These are phyloP conservation scores for Cladosporium sp. DNA, from an alignment of 2,329 filamentous ascomycete genomes.

Conservation along the genomic window DNA sequence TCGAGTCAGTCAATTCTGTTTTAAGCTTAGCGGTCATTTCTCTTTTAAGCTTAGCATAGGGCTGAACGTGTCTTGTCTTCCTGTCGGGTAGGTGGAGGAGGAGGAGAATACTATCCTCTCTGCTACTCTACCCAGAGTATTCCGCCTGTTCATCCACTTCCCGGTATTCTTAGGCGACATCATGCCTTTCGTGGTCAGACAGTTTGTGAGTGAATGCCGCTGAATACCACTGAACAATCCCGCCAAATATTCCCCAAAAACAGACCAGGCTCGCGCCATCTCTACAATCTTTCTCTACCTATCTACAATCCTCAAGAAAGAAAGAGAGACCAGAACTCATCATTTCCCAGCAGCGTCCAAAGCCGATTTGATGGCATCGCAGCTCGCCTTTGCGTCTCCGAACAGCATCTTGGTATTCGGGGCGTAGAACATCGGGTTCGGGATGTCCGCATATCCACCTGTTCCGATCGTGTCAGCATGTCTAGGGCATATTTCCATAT, in stretches of 20 bases:
- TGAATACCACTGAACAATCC: no score
- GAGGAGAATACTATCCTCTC: neutral
- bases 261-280: conserved; percentile 1
- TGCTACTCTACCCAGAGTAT: neutral
- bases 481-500: neutral
- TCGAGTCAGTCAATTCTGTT: no score
- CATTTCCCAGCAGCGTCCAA: conserved; percentile 19
- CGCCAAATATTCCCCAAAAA: no score
- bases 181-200: no score
- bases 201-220: no score
- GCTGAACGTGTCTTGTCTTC: neutral
- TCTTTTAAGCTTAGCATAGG: no score
- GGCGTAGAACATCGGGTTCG: conserved; percentile 93
- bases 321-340: neutral
- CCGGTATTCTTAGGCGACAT: no score
- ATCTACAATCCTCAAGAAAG: neutral
- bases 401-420: conserved; percentile 86
- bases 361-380: conserved; percentile 31
- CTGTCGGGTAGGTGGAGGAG: conserved; percentile 5
- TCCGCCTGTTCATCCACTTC: conserved; percentile 10
- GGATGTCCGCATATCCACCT: conserved; percentile 61
- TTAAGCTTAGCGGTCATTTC: no score
- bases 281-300: conserved; percentile 4
- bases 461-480: conserved; percentile 28
- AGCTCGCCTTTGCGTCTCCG: conserved; percentile 69